Base-by-base conservation (phyloP, 352 stramenopile genomes). In the Pythium angustatum region DNA sequence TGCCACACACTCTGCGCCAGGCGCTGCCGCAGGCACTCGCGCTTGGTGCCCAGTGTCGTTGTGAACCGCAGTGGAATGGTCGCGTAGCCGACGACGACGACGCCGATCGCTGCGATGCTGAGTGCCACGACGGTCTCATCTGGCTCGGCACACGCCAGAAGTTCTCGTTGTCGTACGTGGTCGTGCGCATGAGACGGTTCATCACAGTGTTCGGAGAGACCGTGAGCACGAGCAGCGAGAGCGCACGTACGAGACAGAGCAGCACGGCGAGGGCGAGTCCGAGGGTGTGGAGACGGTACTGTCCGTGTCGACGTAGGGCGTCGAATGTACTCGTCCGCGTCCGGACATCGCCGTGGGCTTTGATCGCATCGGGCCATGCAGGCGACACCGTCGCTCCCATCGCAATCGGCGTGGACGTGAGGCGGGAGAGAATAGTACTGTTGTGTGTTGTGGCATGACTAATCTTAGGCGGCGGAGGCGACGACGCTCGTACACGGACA, bases 81-180 rank as follows among this genome's bases (percentile, higher is more conserved):
- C 11, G 68, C 19, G 27, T 85, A 79, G 11, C 70, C 64, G 30
- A 75, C 2, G 0, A 43, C 58, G 22, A 75, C 50, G n/a, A 69
- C 36, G 19, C 24, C 54, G 1, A 82, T 52, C 1, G 62, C 72
- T 12, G 26, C 44, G 1, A 81, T 11, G 9, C 63, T 69, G 7
- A 76, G 14, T 17, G 44, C 44, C 36, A 58, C 31, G 24, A 78
- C 51, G 24, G 44, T 43, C 1, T 58, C 27, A 8, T 66, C 47
- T 15, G 72, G 62, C 15, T 81, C 63, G 2, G 67, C 51, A 86
- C n/a, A 12, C 75, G 34, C 73, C 77, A 86, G 51, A 80, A 83
- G 4, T 58, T 64, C 14, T 73, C 75, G 15, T 72, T 36, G 51
- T 81, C 73, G 15, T 74, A 72, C 8, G 68, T 41, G 11, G 56